Base-by-base conservation (phyloP, 129 eudicot genomes). In the Lactuca saligna region DNA sequence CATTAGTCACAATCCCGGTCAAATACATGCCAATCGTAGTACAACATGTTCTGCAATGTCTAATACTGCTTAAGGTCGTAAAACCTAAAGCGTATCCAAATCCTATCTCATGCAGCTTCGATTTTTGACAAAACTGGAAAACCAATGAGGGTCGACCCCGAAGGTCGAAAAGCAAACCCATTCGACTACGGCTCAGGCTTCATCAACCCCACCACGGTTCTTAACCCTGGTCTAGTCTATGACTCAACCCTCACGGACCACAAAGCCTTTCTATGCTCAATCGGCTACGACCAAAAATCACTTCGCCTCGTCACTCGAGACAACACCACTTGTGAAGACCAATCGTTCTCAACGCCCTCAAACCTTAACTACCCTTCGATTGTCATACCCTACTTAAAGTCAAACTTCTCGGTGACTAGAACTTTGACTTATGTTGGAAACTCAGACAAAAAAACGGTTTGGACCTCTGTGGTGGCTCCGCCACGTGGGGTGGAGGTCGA, bases 361-460 rank as follows among this genome's bases (percentile, higher is more conserved):
- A 66, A 64, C 68, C 83, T 89, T 0, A 89, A 86, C 72, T 86
- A 86, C 42, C 96, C 96, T 7, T 86, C 93, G n/a, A 86, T 89
- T 41, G 66, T 84, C 0, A 80, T 89, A 10, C 86, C 90, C 7
- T 73, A 75, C 59, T 82, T 89, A 5, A 79, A 74, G 55, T 54
- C 65, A n/a, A 73, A 56, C 17, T 58, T 75, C 55, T 65, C 85
- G 10, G 85, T 84, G 61, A 75, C 77, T 12, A 74, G 89, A 54
- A 81, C 94, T 4, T 72, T 87, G 78, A 81, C 87, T 48, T 81
- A 83, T 14, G 89, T 84, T 9, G 94, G 94, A 20, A 63, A 38
- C 65, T 66, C 87, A 14, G n/a, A 16, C 20, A 15, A 51, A 33
- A 61, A 54, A 17, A 77, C 81, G 17, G 59, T 75, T 17, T 86